Evolutionary conservation across 2,329 filamentous ascomycete species (phyloP).

Genomic region (Akanthomyces dipterigenus): DNA sequence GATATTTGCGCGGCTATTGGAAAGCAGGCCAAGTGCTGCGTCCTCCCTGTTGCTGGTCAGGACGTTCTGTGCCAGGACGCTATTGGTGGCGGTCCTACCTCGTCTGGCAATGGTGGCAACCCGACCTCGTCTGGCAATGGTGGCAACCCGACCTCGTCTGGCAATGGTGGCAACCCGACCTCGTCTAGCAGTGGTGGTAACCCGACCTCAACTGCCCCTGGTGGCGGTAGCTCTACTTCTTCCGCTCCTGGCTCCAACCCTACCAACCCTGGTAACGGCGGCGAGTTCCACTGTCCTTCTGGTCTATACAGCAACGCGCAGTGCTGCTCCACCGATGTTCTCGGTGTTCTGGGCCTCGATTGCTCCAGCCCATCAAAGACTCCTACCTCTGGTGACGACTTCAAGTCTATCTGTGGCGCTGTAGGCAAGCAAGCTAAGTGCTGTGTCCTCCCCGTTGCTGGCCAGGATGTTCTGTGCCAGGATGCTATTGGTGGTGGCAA

Average conservation of each 20-base stretch:
- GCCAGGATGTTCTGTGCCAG: slow-evolving; percentile 3
- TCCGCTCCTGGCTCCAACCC: not conserved
- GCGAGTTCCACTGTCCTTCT: slow-evolving; percentile 14
- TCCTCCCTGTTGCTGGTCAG: slow-evolving; percentile 34
- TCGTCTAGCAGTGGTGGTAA: not conserved
- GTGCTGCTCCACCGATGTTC: slow-evolving; percentile 43
- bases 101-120: not conserved
- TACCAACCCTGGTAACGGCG: not conserved
- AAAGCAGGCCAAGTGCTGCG: slow-evolving; percentile 47
- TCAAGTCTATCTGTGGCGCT: slow-evolving; percentile 30
- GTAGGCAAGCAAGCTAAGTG: slow-evolving; percentile 45
- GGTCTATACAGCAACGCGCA: slow-evolving; percentile 25
- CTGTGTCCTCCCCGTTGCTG: slow-evolving; percentile 41
- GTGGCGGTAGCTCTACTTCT: not conserved
- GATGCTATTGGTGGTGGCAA: not conserved
- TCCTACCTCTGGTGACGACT: not conserved
- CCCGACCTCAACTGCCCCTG: not conserved
- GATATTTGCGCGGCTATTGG: slow-evolving; percentile 35
- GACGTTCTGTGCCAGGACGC: slow-evolving; percentile 3
- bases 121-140: not conserved
- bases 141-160: not conserved
- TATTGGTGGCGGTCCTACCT: not conserved
- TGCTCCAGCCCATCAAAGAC: slow-evolving; percentile 23
- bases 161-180: not conserved
- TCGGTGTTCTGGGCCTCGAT: slow-evolving; percentile 40